Evolutionary conservation across 2,329 filamentous ascomycete species (phyloP).

Genomic region (Aspergillus bombycis): DNA sequence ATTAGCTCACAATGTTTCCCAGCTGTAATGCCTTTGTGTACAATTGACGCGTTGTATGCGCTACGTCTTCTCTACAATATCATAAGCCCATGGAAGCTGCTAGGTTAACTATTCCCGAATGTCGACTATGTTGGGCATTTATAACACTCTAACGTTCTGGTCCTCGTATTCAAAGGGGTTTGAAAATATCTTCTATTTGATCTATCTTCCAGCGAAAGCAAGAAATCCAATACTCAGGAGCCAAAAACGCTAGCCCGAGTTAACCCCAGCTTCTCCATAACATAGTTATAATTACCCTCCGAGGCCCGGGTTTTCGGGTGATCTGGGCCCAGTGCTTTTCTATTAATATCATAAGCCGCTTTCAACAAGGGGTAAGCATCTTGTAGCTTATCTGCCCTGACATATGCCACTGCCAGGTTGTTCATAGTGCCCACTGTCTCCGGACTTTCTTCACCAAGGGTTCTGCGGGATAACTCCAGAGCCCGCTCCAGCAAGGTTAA

Average conservation of each 20-base stretch:
- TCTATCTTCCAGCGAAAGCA: neutral
- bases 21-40: no score
- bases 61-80: no score
- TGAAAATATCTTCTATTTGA: no score
- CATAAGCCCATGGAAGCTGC: no score
- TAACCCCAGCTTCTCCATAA: neutral
- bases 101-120: no score
- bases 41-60: no score
- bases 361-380: neutral
- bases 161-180: rapidly evolving
- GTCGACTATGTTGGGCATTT: neutral
- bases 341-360: neutral
- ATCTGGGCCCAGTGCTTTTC: neutral
- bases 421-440: neutral
- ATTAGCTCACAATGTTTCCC: no score
- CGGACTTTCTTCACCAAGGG: neutral
- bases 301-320: neutral
- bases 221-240: neutral
- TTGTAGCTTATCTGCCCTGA: neutral
- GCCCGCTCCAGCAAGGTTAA: neutral
- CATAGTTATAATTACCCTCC: neutral
- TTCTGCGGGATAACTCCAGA: neutral
- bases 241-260: neutral
- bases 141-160: neutral
- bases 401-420: neutral